Conservation (phyloP, 2,329 filamentous ascomycete genomes). For the Ophiostoma fasciatum region DNA sequence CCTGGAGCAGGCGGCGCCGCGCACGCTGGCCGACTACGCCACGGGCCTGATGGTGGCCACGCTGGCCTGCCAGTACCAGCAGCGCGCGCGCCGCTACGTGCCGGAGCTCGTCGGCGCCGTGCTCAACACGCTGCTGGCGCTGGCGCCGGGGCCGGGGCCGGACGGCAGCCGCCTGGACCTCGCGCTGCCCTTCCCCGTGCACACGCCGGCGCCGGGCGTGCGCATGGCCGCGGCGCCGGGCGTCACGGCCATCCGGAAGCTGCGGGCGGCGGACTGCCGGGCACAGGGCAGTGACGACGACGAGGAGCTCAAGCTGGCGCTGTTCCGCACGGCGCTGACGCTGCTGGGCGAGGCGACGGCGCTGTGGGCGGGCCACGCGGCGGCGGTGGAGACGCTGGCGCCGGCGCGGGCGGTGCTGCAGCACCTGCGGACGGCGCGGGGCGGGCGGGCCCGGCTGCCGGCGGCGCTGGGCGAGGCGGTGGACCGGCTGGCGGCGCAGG, state of each 20-base stretch:
- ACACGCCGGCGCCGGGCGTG: conserved; percentile 19
- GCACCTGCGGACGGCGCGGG: conserved; percentile 39
- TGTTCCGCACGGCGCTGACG: conserved; percentile 46
- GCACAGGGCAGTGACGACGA: conserved; percentile 8
- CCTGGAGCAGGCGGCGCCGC: conserved; percentile 61
- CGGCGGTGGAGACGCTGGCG: conserved; percentile 67
- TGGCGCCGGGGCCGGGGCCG: conserved; percentile 37
- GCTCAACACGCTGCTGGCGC: conserved; percentile 54
- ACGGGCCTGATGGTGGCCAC: conserved; percentile 68
- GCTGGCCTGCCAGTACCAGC: conserved; percentile 69
- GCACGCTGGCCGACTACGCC: conserved; percentile 48
- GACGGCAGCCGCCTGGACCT: background rate
- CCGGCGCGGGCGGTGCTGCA: conserved; percentile 45
- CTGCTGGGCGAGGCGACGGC: conserved; percentile 55
- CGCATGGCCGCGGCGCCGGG: conserved; percentile 41
- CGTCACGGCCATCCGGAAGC: conserved; percentile 4
- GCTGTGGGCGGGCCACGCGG: conserved; percentile 56
- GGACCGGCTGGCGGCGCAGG: conserved; percentile 27
- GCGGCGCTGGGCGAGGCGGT: conserved; percentile 24
- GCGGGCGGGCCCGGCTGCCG: conserved; percentile 36
- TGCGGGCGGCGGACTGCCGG: conserved; percentile 10
- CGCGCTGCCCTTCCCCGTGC: conserved; percentile 5
- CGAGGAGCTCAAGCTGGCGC: conserved; percentile 37
- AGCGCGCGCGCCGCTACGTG: conserved; percentile 70
- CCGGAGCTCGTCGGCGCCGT: conserved; percentile 78